Evolutionary conservation across 352 stramenopile genomes (phyloP).

Genomic region (Peronospora belbahrii): DNA sequence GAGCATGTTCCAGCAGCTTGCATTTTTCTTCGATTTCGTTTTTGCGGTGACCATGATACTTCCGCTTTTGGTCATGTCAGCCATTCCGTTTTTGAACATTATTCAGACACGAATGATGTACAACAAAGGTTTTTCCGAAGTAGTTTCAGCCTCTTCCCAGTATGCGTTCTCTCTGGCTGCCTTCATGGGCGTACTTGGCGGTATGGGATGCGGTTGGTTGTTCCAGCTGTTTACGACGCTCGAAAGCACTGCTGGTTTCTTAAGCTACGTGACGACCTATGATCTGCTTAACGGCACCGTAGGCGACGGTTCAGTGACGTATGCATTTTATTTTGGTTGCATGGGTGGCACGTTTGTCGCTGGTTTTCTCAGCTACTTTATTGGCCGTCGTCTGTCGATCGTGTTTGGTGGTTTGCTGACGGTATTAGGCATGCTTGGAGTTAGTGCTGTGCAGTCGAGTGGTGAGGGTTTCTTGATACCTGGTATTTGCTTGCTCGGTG

Average conservation of each 20-base stretch:
- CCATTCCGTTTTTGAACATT: constrained; percentile 81
- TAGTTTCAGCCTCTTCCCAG: constrained; percentile 79
- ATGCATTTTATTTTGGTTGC: constrained; percentile 55
- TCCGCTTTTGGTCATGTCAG: constrained; percentile 70
- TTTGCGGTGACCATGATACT: constrained; percentile 69
- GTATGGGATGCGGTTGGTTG: constrained; percentile 64
- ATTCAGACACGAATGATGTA: constrained; percentile 89
- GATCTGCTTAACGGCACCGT: constrained; percentile 50
- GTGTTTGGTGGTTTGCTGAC: constrained; percentile 57
- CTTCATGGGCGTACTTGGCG: constrained; percentile 67
- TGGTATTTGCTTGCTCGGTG: constrained; percentile 53
- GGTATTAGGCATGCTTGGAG: constrained; percentile 61
- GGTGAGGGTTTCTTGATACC: constrained; percentile 53
- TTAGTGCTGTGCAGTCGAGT: constrained; percentile 48
- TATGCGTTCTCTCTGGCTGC: constrained; percentile 78
- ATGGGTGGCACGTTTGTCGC: constrained; percentile 46
- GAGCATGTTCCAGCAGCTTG: constrained; percentile 67
- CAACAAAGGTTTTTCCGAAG: constrained; percentile 84
- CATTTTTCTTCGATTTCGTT: constrained; percentile 84
- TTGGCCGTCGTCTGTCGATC: constrained; percentile 68
- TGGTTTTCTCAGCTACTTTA: constrained; percentile 57
- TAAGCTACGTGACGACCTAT: constrained; percentile 76
- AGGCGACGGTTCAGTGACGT: constrained; percentile 55
- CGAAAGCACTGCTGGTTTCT: constrained; percentile 65
- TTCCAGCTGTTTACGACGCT: constrained; percentile 74